Conservation (phyloP, 2,329 filamentous ascomycete species). For the Truncatella angustata region DNA sequence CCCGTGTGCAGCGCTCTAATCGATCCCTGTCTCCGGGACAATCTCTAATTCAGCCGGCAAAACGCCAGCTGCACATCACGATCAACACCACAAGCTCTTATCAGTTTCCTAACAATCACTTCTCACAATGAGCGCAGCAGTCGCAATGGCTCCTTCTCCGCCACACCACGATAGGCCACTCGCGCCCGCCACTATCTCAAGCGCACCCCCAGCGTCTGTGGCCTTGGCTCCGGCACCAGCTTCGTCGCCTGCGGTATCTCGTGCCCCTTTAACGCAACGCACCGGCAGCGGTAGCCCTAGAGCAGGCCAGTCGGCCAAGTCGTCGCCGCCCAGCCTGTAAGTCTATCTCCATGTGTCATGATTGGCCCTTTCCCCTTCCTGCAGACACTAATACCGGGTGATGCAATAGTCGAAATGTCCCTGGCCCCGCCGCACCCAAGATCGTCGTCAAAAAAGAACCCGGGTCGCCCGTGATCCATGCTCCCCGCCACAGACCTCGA, state of each 20-base stretch:
- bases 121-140: slow-evolving; percentile 62
- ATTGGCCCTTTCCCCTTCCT: slow-evolving; percentile 3
- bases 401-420: slow-evolving; percentile 50
- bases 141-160: slow-evolving; percentile 67
- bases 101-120: slow-evolving; percentile 11
- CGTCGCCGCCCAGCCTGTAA: slow-evolving; percentile 60
- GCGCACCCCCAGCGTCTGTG: slow-evolving; percentile 23
- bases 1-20: slow-evolving; percentile 11
- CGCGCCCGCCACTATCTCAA: slow-evolving; percentile 42
- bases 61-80: slow-evolving; percentile 21
- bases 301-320: slow-evolving; percentile 42
- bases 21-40: slow-evolving; percentile 18
- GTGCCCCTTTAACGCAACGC: slow-evolving; percentile 39
- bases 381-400: slow-evolving; percentile 26
- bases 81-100: slow-evolving; percentile 14
- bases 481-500: slow-evolving; percentile 71
- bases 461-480: slow-evolving; percentile 75
- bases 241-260: slow-evolving; percentile 45
- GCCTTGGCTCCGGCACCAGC: slow-evolving; percentile 29
- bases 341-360: slow-evolving; percentile 26
- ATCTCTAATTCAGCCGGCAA: slow-evolving; percentile 27
- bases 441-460: slow-evolving; percentile 98
- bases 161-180: slow-evolving; percentile 62
- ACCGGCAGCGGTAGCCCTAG: slow-evolving; percentile 54
- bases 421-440: slow-evolving; percentile 56